A percentile compares a stretch with the other conserved stretches of the same genome.
These are phyloP conservation scores for Achaetomiella virescens DNA, from an alignment of 495 filamentous ascomycete genomes.

Conservation along the genomic window DNA sequence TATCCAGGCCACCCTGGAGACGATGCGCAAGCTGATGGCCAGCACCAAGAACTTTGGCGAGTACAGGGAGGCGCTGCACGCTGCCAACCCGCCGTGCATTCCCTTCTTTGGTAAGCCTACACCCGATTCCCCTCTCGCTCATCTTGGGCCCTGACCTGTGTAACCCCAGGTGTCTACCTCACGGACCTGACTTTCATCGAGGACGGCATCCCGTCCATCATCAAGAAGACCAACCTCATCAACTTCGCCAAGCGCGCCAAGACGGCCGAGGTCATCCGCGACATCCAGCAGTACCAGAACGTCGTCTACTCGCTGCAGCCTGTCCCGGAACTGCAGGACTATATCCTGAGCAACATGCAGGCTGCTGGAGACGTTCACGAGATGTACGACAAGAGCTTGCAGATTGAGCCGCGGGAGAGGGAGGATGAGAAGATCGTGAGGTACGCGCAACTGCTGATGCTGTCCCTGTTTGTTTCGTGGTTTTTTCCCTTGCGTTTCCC, in stretches of 20 bases:
- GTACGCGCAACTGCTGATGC: conserved; percentile 41
- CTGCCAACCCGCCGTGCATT: conserved; percentile 92
- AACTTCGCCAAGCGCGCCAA: conserved; percentile 98
- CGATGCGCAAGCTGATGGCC: conserved; percentile 90
- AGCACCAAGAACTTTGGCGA: conserved; percentile 98
- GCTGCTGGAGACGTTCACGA: conserved; percentile 88
- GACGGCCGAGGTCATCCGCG: conserved; percentile 94
- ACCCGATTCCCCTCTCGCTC: not conserved
- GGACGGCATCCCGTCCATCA: conserved; percentile 90
- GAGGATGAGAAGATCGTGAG: conserved; percentile 79
- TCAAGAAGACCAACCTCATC: conserved; percentile 91
- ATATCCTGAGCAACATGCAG: conserved; percentile 93
- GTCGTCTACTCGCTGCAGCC: conserved; percentile 85
- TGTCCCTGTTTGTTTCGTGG: not conserved
- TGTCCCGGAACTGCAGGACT: conserved; percentile 90
- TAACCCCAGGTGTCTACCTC: conserved; percentile 73
- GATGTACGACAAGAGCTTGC: conserved; percentile 95
- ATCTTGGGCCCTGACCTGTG: conserved; percentile 5
- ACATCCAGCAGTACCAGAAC: conserved; percentile 98
- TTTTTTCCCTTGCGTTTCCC: not conserved
- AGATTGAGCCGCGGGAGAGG: conserved; percentile 86
- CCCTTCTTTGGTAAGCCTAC: conserved; percentile 83
- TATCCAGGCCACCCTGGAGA: conserved; percentile 71
- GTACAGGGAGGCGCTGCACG: conserved; percentile 87
- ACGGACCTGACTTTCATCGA: conserved; percentile 99